phyloP scores from a whole-genome alignment of 176 grass and related monocot species.

The Avena atlantica region DNA sequence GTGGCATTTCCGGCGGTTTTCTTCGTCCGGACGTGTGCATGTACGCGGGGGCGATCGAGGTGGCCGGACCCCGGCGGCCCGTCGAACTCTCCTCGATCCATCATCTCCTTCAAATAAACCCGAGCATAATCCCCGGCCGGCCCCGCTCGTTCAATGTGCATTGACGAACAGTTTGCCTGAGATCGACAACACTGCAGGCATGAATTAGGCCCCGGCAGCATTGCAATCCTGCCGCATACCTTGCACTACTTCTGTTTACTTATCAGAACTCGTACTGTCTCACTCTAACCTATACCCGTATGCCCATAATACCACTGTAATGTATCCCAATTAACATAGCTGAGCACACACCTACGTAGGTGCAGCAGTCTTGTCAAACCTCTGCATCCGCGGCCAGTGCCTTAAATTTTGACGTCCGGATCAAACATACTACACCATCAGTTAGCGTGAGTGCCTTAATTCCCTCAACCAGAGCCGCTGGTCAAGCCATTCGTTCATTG shows the following conservation, averaged over 20 bases:
- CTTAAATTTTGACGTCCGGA: neutral
- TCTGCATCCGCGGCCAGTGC: neutral
- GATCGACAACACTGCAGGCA: neutral
- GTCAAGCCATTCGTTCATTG: neutral
- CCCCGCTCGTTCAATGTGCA: neutral
- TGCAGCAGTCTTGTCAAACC: neutral
- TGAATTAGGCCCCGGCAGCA: neutral
- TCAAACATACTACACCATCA: neutral
- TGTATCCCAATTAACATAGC: neutral
- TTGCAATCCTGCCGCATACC: neutral
- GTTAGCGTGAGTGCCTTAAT: neutral
- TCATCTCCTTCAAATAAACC: neutral
- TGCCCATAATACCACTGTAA: neutral
- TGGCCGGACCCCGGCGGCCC: neutral
- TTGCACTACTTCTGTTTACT: neutral
- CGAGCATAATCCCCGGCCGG: neutral
- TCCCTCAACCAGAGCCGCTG: neutral
- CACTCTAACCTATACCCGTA: neutral
- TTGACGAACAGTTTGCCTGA: neutral
- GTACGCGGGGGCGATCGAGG: neutral
- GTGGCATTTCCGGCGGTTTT: neutral
- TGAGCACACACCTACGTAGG: neutral
- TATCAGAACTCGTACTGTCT: neutral
- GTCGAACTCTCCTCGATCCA: conserved; percentile 1
- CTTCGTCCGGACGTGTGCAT: conserved; percentile 3